Conservation (phyloP, 1,139 yeast species). For the Hemisphaericaspora xylanilytica region DNA sequence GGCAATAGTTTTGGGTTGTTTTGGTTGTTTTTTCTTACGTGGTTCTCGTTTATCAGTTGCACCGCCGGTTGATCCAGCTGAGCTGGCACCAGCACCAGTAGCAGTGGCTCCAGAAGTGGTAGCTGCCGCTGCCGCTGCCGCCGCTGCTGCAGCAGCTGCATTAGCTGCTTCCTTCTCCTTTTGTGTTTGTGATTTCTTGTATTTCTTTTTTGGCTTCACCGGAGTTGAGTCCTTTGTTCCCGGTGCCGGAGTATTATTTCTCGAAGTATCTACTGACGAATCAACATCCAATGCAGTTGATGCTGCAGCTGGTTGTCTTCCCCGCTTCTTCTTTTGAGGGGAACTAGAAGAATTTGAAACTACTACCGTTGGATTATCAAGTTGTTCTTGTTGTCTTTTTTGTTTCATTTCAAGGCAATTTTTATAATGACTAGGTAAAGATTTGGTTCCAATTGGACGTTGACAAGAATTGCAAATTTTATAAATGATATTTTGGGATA, state of each 20-base stretch:
- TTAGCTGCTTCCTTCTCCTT: conserved; percentile 49
- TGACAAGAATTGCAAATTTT: conserved; percentile 66
- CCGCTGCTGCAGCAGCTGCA: conserved; percentile 47
- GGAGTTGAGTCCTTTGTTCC: conserved; percentile 7
- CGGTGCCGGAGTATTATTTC: conserved; percentile 41
- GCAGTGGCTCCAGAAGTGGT: conserved; percentile 29
- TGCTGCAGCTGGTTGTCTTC: conserved; percentile 28
- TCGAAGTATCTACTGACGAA: conserved; percentile 42
- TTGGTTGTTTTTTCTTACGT: conserved; percentile 39
- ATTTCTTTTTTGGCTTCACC: conserved; percentile 42
- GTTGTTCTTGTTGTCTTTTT: conserved; percentile 29
- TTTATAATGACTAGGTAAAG: conserved; percentile 44
- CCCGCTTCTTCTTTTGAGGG: conserved; percentile 38
- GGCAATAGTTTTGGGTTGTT: conserved; percentile 48
- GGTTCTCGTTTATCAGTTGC: conserved; percentile 16
- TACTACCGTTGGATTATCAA: conserved; percentile 12
- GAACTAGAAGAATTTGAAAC: conserved; percentile 14
- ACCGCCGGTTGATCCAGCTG: conserved; percentile 1
- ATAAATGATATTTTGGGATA: conserved; percentile 48
- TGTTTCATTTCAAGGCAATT: conserved; percentile 51
- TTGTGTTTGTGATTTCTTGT: conserved; percentile 44
- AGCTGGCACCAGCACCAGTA: conserved; percentile 14
- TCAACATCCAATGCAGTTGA: conserved; percentile 27
- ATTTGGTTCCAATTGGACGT: conserved; percentile 56
- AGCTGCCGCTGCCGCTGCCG: conserved; percentile 26